phyloP scores from a whole-genome alignment of 139 green algal species.

The Cymbomonas tetramitiformis region DNA sequence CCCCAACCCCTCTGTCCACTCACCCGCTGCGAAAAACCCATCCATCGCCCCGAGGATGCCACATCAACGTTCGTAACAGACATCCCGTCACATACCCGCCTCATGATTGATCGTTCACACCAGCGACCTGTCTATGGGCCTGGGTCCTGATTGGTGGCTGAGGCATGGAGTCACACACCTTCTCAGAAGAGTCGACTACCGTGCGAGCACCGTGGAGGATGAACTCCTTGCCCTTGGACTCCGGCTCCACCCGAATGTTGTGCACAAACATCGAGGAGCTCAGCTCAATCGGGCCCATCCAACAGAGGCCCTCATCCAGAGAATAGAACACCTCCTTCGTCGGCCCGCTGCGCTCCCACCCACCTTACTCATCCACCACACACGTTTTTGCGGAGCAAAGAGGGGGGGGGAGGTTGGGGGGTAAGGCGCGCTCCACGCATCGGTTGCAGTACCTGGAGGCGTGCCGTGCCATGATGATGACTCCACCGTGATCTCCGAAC shows the following conservation, averaged over 20 bases:
- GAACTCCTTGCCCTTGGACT: conserved; percentile 45
- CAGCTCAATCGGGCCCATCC: conserved; percentile 51
- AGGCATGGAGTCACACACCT: neutral
- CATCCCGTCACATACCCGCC: too few species aligned
- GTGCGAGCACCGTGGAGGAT: conserved; percentile 71
- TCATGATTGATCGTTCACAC: too few species aligned
- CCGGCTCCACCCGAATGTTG: conserved; percentile 63
- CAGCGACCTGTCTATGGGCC: too few species aligned
- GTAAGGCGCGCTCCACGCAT: conserved; percentile 29
- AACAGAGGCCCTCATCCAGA: conserved; percentile 68
- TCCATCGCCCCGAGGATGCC: neutral
- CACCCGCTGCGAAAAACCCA: too few species aligned
- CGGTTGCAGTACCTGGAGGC: too few species aligned
- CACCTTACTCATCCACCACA: neutral
- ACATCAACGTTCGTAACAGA: conserved; percentile 15
- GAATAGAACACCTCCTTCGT: conserved; percentile 47
- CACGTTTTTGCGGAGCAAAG: neutral
- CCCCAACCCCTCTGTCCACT: too few species aligned
- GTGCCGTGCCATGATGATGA: conserved; percentile 69
- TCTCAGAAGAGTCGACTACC: too few species aligned
- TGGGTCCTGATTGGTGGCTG: neutral
- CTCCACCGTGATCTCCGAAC: conserved; percentile 74
- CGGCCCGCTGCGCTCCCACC: too few species aligned
- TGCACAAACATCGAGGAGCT: conserved; percentile 52
- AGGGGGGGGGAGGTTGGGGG: neutral